phyloP scores from a whole-genome alignment of 257 asterid genomes.

The Verbena officinalis region DNA sequence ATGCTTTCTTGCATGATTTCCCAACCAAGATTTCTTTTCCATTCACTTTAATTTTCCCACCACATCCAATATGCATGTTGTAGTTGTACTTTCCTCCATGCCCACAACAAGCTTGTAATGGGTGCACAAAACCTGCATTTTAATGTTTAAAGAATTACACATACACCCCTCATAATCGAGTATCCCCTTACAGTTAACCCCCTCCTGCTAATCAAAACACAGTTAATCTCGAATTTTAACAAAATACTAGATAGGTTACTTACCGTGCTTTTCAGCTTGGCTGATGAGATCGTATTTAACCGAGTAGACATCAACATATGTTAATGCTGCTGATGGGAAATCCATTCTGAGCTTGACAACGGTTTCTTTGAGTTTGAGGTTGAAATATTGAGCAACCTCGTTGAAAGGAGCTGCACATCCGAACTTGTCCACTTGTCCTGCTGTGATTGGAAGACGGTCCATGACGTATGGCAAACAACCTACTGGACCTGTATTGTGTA shows the following conservation, averaged over 20 bases:
- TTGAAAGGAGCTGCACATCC: conserved; percentile 79
- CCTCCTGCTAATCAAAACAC: background rate
- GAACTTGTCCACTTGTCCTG: conserved; percentile 53
- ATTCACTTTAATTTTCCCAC: conserved; percentile 54
- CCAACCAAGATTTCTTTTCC: conserved; percentile 68
- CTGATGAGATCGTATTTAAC: conserved; percentile 75
- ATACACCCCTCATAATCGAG: background rate
- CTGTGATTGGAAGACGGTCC: conserved; percentile 48
- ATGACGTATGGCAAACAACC: conserved; percentile 81
- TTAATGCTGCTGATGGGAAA: conserved; percentile 64
- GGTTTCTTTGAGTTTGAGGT: conserved; percentile 52
- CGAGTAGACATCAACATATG: conserved; percentile 79
- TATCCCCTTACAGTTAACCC: background rate
- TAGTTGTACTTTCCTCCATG: conserved; percentile 94
- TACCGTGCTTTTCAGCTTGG: conserved; percentile 63
- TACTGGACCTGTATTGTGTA: conserved; percentile 89
- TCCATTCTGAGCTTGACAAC: conserved; percentile 53
- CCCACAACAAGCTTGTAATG: conserved; percentile 81
- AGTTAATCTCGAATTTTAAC: background rate
- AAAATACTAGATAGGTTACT: background rate
- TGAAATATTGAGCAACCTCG: conserved; percentile 65
- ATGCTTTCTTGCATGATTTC: conserved; percentile 74
- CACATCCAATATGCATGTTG: conserved; percentile 60
- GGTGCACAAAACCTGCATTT: conserved; percentile 69
- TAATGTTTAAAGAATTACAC: background rate